Percentiles rank a stretch among this genome's conserved stretches.
Conservation (phyloP, 2,329 filamentous ascomycete species). For the Talaromyces sp. region DNA sequence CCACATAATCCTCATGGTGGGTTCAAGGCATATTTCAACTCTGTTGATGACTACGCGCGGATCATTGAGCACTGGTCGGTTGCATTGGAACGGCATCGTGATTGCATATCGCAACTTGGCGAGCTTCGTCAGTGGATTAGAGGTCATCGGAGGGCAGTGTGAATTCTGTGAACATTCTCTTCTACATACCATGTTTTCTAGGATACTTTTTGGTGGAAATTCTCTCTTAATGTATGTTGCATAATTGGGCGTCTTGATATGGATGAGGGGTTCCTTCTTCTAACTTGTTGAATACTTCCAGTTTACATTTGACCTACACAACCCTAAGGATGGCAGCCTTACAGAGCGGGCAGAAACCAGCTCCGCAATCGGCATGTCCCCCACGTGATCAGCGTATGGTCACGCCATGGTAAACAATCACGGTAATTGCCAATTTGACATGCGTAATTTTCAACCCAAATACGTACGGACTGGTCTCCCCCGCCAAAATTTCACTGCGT, state of each 20-base stretch:
- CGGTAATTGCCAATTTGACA: neutral
- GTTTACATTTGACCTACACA: too few species aligned
- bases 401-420: slow-evolving; percentile 1
- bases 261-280: too few species aligned
- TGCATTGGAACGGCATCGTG: slow-evolving; percentile 42
- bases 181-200: neutral
- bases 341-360: neutral
- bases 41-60: slow-evolving; percentile 42
- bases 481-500: neutral
- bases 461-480: neutral
- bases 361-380: neutral
- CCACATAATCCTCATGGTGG: slow-evolving; percentile 35
- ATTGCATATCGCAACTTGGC: slow-evolving; percentile 39
- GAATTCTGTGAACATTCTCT: neutral
- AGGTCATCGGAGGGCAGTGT: slow-evolving; percentile 27
- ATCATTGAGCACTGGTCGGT: slow-evolving; percentile 47
- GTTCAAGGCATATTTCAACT: slow-evolving; percentile 41
- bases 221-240: neutral
- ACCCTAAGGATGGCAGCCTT: too few species aligned
- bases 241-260: neutral
- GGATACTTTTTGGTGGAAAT: neutral
- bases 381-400: neutral
- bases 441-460: neutral
- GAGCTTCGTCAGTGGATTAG: slow-evolving; percentile 36
- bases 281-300: too few species aligned